Base-by-base conservation (phyloP, 805 yeast genomes). In the Middelhovenomyces tepae region DNA sequence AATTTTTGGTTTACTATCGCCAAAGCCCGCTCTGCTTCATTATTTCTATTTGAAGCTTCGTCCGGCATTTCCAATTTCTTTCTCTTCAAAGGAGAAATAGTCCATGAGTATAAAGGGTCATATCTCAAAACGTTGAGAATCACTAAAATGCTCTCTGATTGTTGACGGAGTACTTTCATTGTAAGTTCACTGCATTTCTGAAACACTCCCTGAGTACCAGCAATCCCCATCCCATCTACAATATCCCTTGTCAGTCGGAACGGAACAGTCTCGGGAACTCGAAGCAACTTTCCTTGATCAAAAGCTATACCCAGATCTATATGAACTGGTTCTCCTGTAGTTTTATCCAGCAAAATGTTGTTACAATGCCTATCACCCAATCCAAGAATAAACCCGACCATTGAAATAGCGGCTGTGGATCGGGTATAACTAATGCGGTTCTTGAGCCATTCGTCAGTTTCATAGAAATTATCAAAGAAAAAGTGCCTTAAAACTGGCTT, bases 221-320 rank as follows among this genome's bases (percentile, higher is more conserved):
- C 71, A 4, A 81, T 65, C 0, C 99, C 99, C 63, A 93, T 71
- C 0, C 93, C 98, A 60, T 91, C 97, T 4, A 86, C 78, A 34
- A 91, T 66, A 53, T 93, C 96, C 37, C 94, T 63, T 0, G 97
- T 84, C 22, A 93, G 60, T 41, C 99, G 60, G 52, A 91, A 93
- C 4, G 99, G 98, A 4, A 93, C 94, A 0, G 81, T 68, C 49
- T 91, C 99, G 0, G 99, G 98, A 6, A 89, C 71, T 0, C 89
- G 78, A 24, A 91, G 61, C 9, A 75, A 58, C 46, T 71, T 76
- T 1, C 97, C 98, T 18, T 86, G 95, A 53, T 91, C 98, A 60
- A 91, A 91, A 0, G 97, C 93, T 28, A 91, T 87, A 0, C 98
- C 99, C 11, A 91, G 60, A 55, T 91, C 99, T 45, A 91, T 93